phyloP scores from a whole-genome alignment of 192 early-diverging fungal species.

The Radiomyces spectabilis region DNA sequence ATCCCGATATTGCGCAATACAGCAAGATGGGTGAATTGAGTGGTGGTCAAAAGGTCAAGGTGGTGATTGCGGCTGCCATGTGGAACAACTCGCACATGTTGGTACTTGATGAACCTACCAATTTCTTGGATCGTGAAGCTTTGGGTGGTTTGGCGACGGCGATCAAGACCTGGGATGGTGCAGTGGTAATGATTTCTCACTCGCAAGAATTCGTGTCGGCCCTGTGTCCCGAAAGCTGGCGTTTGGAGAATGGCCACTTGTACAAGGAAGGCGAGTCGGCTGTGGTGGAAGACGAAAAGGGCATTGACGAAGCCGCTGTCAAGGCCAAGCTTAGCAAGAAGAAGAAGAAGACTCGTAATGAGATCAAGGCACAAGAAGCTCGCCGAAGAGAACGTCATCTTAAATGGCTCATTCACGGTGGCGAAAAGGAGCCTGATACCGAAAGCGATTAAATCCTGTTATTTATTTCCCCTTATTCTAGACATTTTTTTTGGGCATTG shows the following conservation, averaged over 20 bases:
- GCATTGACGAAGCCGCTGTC: slow-evolving; percentile 36
- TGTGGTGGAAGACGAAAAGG: slow-evolving; percentile 32
- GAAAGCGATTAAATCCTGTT: slow-evolving; percentile 19
- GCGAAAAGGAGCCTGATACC: slow-evolving; percentile 22
- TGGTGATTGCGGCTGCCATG: slow-evolving; percentile 78
- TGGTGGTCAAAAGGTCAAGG: slow-evolving; percentile 83
- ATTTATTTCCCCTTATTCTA: background rate
- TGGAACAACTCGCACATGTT: slow-evolving; percentile 83
- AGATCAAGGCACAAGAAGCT: slow-evolving; percentile 38
- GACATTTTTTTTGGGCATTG: too few species aligned
- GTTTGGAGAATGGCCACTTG: slow-evolving; percentile 48
- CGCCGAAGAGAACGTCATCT: slow-evolving; percentile 42
- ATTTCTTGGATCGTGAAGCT: slow-evolving; percentile 71
- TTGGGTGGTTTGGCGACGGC: slow-evolving; percentile 67
- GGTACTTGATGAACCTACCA: slow-evolving; percentile 61
- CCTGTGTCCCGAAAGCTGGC: slow-evolving; percentile 66
- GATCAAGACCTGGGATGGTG: slow-evolving; percentile 66
- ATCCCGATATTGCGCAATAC: slow-evolving; percentile 71
- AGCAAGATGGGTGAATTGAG: slow-evolving; percentile 69
- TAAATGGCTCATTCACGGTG: slow-evolving; percentile 35
- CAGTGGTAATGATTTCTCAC: slow-evolving; percentile 80
- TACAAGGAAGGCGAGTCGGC: slow-evolving; percentile 34
- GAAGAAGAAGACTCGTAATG: slow-evolving; percentile 49
- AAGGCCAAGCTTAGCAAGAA: slow-evolving; percentile 43
- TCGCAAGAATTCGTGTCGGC: slow-evolving; percentile 64